A percentile compares a stretch with the other conserved stretches of the same genome.
Evolutionary conservation across 2,329 filamentous ascomycete species (phyloP).

Genomic region (Coniochaeta hoffmannii): DNA sequence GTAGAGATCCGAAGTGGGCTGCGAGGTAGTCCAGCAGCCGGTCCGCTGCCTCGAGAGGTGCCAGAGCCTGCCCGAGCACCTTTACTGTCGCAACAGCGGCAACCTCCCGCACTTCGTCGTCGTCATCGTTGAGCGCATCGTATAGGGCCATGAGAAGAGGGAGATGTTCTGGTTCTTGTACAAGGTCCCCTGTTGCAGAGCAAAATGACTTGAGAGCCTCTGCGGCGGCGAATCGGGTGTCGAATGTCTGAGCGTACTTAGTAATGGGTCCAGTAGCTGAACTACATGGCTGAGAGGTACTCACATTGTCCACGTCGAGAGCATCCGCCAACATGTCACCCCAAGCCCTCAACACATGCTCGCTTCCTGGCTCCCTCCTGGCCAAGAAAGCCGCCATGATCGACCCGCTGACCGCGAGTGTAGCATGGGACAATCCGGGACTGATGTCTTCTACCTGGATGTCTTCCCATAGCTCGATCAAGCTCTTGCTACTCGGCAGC

Average conservation of each 20-base stretch:
- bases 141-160: slow-evolving; percentile 60
- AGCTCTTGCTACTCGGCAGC: slow-evolving; percentile 23
- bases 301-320: slow-evolving; percentile 39
- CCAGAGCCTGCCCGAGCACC: slow-evolving; percentile 36
- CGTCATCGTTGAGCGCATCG: slow-evolving; percentile 78
- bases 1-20: slow-evolving; percentile 22
- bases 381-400: slow-evolving; percentile 23
- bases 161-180: slow-evolving; percentile 31
- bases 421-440: slow-evolving; percentile 39
- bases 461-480: slow-evolving; percentile 33
- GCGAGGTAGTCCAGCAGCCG: slow-evolving; percentile 37
- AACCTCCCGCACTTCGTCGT: slow-evolving; percentile 73
- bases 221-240: slow-evolving; percentile 55
- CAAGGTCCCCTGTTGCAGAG: slow-evolving; percentile 18
- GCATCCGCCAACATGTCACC: slow-evolving; percentile 42
- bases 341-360: slow-evolving; percentile 30
- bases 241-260: slow-evolving; percentile 44
- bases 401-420: slow-evolving; percentile 38
- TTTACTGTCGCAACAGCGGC: slow-evolving; percentile 44
- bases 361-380: not conserved
- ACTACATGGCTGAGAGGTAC: slow-evolving; percentile 5
- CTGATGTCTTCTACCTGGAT: slow-evolving; percentile 26
- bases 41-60: slow-evolving; percentile 39
- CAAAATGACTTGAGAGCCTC: slow-evolving; percentile 48
- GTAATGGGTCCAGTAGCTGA: slow-evolving; percentile 1